Evolutionary conservation across 176 grass and related monocot genomes (phyloP), one percentile per base, ranked within the genome.

Genomic region (Poa annua): DNA sequence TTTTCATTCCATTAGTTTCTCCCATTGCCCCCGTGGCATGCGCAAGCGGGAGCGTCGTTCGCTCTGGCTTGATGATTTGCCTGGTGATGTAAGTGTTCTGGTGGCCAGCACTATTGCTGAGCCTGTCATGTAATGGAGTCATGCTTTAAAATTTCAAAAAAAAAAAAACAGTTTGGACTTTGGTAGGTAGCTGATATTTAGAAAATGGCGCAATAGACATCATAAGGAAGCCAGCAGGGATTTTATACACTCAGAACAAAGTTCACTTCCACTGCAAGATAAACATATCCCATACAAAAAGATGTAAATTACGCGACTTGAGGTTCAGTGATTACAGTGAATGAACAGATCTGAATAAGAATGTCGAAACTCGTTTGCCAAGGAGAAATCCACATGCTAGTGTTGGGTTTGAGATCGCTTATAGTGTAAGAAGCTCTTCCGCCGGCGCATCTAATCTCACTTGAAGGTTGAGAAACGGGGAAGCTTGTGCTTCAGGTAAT

Each of bases 381-480:
- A 71, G 44, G 44, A 61, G 70, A 83, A 80, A 66, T 86, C 47
- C 24, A 83, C 79, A 86, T 83, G 56, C 56, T 51, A 82, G 60
- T 75, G 11, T 47, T 47, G 44, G 44, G 44, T 47, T 47, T 12
- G 44, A 11, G 10, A 47, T 47, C 11, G 11, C 44, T 12, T 47
- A 47, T 12, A 47, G 9, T 13, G 11, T 16, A 34, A 86, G 77
- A 75, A 77, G 71, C 20, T 72, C 65, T 57, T 74, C 26, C 14
- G 38, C 48, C 13, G 2, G 11, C 32, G 13, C 67, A 66, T 80
- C 66, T 83, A n/a, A 81, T 86, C 86, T 90, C 89, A 95, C 89
- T 99, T 99, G 93, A 99, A 96, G 52, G 97, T 99, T 36, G 91
- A 96, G 80, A 99, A 83, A 66, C 97, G 93, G 32, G 97, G 97